Base-by-base conservation (phyloP, 768 basidiomycete species). In the Boletus coccyginus region DNA sequence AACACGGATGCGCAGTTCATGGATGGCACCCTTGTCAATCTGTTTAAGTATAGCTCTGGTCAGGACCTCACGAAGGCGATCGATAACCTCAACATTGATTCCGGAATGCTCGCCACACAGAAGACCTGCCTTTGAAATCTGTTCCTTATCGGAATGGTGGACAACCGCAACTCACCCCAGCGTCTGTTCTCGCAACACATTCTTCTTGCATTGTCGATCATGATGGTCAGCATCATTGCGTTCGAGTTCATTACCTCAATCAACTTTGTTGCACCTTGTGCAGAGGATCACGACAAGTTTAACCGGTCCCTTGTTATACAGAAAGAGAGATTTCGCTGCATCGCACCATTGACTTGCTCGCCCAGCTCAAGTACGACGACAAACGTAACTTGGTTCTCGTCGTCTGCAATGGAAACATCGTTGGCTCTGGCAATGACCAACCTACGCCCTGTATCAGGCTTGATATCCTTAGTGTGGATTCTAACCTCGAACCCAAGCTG, bases 221-320 rank as follows among this genome's bases (percentile, higher is more conserved):
- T 96, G 75, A 98, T 99, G 94, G 90, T 98, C 57, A 76, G 86
- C 52, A 88, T 97, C 65, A 94, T 96, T 66, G 94, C 87, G 1
- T 95, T 96, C 87, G 96, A 97, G 74, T 96, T 95, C 78, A 74
- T 97, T 57, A 91, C 92, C 2, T 92, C 92, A 0, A 78, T 95
- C 70, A 88, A 91, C 72, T 92, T 97, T 68, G 83, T 84, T 46
- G 75, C 87, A 4, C 70, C 83, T 17, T 84, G 92, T 53, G 88
- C 90, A 7, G 94, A 96, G 73, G 90, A 94, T 65, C 93, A 94
- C 68, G 93, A 97, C 77, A 96, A 97, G 74, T 97, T 96, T 97
- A 94, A 68, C 95, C 97, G 68, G 94, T 98, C 0, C 96, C 96
- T 31, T 98, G 95, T 81, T 98, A 98, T 70, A 98, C 96, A 3